Conservation (phyloP, 2,329 filamentous ascomycete genomes). For the Dothideomycetes sp. region DNA sequence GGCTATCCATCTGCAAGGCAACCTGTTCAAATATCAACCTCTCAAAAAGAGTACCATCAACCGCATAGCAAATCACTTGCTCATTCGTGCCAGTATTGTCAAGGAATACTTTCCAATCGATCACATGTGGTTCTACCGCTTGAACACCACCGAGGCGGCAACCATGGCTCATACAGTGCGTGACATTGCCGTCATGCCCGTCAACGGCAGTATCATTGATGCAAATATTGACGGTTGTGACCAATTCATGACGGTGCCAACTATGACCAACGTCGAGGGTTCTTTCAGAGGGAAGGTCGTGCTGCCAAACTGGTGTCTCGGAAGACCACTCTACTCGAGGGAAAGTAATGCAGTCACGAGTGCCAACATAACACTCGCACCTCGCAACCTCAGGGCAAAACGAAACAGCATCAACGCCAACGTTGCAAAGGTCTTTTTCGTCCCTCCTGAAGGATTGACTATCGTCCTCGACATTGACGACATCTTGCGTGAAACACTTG, state of each 20-base stretch:
- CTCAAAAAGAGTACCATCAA: conserved; percentile 53
- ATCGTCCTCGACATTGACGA: conserved; percentile 23
- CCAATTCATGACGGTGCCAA: not conserved
- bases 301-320: not conserved
- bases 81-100: conserved; percentile 52
- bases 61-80: conserved; percentile 56
- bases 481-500: conserved; percentile 18
- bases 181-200: conserved; percentile 7
- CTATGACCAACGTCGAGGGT: conserved; percentile 11
- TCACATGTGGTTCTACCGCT: conserved; percentile 27
- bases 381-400: not conserved
- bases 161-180: not conserved
- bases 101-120: conserved; percentile 35
- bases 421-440: conserved; percentile 3
- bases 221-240: not conserved
- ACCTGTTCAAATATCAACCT: conserved; percentile 62
- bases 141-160: conserved; percentile 4
- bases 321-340: not conserved
- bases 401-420: not conserved
- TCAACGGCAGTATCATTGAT: not conserved
- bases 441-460: conserved; percentile 18
- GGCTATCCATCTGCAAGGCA: conserved; percentile 64
- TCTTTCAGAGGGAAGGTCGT: conserved; percentile 12
- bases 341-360: not conserved
- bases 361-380: not conserved